A percentile compares a stretch with the other conserved stretches of the same genome.
phyloP scores from a whole-genome alignment of 1,284 basidiomycete species.

The Wallemia hederae region DNA sequence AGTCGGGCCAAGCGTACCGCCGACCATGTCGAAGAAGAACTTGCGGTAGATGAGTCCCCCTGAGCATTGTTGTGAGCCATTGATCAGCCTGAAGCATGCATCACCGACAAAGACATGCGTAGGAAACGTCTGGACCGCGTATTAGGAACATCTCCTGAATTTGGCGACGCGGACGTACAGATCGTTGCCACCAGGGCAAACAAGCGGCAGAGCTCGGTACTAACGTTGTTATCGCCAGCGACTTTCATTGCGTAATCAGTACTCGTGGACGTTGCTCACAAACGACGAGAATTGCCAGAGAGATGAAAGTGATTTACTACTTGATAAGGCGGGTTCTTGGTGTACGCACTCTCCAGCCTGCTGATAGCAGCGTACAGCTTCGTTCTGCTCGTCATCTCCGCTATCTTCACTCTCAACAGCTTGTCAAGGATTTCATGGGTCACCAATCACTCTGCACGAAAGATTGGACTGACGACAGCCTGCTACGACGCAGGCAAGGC shows the following conservation, averaged over 20 bases:
- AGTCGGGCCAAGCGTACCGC: neutral
- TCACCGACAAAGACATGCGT: neutral
- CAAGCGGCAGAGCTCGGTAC: neutral
- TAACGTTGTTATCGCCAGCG: neutral
- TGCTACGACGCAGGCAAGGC: neutral
- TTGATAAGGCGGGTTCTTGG: neutral
- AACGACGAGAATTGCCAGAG: neutral
- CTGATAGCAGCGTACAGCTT: neutral
- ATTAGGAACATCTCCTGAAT: neutral
- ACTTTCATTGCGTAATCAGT: neutral
- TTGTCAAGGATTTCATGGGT: neutral
- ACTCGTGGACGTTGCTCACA: neutral
- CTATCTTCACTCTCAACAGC: neutral
- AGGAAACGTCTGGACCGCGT: neutral
- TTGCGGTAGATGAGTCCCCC: neutral
- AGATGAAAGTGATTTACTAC: neutral
- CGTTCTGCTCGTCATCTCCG: neutral
- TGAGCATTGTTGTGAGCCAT: neutral
- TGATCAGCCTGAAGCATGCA: neutral
- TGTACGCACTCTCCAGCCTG: too few relatives aligned
- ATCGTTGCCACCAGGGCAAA: neutral
- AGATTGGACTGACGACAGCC: neutral
- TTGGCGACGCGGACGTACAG: neutral
- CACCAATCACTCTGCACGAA: neutral
- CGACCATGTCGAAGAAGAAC: neutral